Percentiles rank a stretch among this genome's conserved stretches.
Evolutionary conservation across 257 asterid genomes (phyloP).

Genomic region (Pogostemon cablin): DNA sequence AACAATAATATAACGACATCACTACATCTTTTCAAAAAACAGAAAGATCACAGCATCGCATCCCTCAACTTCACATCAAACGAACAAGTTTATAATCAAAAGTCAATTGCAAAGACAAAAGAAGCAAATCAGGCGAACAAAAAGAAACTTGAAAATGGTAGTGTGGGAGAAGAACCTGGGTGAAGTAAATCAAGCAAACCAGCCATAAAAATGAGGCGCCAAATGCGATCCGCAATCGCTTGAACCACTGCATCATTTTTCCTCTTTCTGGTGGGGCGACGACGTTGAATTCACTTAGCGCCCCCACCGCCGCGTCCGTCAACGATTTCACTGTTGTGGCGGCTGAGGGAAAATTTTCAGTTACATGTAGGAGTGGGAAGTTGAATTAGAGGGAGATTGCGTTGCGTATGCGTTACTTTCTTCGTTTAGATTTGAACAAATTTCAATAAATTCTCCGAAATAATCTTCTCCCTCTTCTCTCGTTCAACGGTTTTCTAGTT

Average conservation of each 20-base stretch:
- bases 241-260: slow-evolving; percentile 69
- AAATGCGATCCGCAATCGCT: slow-evolving; percentile 73
- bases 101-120: neutral
- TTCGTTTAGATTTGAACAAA: neutral
- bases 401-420: slow-evolving; percentile 22
- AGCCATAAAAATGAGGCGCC: slow-evolving; percentile 92
- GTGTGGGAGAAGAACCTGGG: slow-evolving; percentile 61
- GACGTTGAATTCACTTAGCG: slow-evolving; percentile 15
- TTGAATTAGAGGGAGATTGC: slow-evolving; percentile 4
- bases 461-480: slow-evolving; percentile 25
- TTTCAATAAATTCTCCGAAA: neutral
- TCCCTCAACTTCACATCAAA: neutral
- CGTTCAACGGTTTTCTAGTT: slow-evolving; percentile 22
- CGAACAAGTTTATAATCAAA: neutral
- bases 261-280: slow-evolving; percentile 10
- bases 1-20: neutral
- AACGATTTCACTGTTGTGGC: slow-evolving; percentile 13
- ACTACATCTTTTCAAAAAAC: neutral
- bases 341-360: slow-evolving; percentile 2
- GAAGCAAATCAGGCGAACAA: neutral
- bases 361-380: neutral
- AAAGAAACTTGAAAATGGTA: neutral
- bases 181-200: slow-evolving; percentile 91
- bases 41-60: neutral
- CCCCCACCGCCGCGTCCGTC: slow-evolving; percentile 31